These are phyloP conservation scores for Kazachstania kunashirensis DNA, from an alignment of 805 yeast genomes.

Conservation along the genomic window DNA sequence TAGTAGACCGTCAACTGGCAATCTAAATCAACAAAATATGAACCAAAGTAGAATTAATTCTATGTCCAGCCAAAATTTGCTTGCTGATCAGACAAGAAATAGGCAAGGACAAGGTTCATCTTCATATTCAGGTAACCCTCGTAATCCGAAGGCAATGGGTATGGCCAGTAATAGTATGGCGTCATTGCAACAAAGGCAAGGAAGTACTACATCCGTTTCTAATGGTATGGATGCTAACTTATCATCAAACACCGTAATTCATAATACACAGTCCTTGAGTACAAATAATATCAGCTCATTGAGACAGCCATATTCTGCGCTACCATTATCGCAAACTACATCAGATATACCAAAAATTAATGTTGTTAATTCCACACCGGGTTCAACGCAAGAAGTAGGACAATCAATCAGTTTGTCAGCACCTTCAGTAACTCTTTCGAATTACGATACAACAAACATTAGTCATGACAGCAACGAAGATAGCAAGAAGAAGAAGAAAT, in stretches of 20 bases:
- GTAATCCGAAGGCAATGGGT: not conserved
- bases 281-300: constrained; percentile 6
- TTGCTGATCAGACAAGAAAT: constrained; percentile 10
- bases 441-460: not conserved
- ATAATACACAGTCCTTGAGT: constrained; percentile 6
- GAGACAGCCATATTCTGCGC: not conserved
- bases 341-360: not conserved
- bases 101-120: constrained; percentile 9
- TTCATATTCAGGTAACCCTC: not conserved
- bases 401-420: too few relatives aligned
- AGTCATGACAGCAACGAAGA: constrained; percentile 5
- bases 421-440: too few relatives aligned
- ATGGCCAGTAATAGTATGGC: constrained; percentile 3
- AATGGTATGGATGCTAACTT: constrained; percentile 14
- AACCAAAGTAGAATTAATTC: constrained; percentile 22
- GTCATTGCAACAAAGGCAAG: constrained; percentile 16
- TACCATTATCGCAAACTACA: constrained; percentile 1
- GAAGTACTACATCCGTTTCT: constrained; percentile 19
- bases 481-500: constrained; percentile 24
- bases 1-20: constrained; percentile 9
- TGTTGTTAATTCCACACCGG: not conserved
- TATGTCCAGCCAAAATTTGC: constrained; percentile 17
- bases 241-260: constrained; percentile 19
- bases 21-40: not conserved
- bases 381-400: not conserved